Evolutionary conservation across 2,329 filamentous ascomycete species (phyloP).

Genomic region (Ceratocystis cacaofunesta): DNA sequence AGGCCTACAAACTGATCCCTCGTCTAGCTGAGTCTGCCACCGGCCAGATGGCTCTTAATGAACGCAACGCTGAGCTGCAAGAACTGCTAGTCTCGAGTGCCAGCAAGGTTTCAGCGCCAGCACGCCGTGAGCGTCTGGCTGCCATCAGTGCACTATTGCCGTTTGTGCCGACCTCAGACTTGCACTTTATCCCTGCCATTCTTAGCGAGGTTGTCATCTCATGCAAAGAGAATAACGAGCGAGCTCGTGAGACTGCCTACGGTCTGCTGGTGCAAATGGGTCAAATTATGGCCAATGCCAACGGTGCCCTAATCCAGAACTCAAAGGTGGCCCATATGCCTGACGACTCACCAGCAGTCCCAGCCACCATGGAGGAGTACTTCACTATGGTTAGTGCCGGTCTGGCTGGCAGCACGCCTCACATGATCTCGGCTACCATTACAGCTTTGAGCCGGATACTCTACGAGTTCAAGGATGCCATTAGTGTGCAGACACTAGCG

Average conservation of each 20-base stretch:
- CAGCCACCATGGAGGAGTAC: constrained; percentile 81
- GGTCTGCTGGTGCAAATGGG: constrained; percentile 82
- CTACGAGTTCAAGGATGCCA: constrained; percentile 67
- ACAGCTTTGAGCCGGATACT: constrained; percentile 86
- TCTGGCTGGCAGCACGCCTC: constrained; percentile 78
- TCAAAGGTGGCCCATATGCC: constrained; percentile 80
- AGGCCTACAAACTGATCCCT: constrained; percentile 95
- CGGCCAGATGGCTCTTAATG: constrained; percentile 59
- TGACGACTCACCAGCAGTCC: constrained; percentile 57
- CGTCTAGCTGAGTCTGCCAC: constrained; percentile 68
- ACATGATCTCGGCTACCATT: constrained; percentile 97
- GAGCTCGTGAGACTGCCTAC: constrained; percentile 77
- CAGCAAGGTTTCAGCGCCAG: constrained; percentile 74
- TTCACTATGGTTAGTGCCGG: constrained; percentile 97
- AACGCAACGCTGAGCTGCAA: constrained; percentile 67
- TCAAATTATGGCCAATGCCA: constrained; percentile 52
- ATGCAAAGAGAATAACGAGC: constrained; percentile 96
- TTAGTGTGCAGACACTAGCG: constrained; percentile 54
- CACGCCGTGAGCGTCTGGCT: constrained; percentile 69
- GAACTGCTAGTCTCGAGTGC: constrained; percentile 62
- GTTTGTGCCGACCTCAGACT: constrained; percentile 57
- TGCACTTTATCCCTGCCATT: constrained; percentile 86
- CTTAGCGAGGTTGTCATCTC: constrained; percentile 90
- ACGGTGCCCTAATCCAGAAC: constrained; percentile 65
- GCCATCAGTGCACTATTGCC: constrained; percentile 71